These are phyloP conservation scores for Eudorina sp. DNA, from an alignment of 139 green algal species.

Conservation along the genomic window DNA sequence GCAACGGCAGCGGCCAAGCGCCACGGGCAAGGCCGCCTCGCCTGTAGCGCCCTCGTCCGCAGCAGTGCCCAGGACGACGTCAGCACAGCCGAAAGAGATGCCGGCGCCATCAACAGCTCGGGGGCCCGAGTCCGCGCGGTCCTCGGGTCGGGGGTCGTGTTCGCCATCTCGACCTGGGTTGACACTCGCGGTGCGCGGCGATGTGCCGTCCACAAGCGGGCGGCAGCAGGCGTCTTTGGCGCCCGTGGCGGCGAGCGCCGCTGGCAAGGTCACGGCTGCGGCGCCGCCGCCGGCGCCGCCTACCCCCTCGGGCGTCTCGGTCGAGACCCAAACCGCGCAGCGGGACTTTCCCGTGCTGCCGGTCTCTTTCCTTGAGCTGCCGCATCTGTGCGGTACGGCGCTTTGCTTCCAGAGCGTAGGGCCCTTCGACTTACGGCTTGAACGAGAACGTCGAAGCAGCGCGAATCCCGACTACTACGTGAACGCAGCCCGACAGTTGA, in stretches of 20 bases:
- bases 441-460: background rate
- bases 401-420: constrained; percentile 39
- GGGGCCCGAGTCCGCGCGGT: background rate
- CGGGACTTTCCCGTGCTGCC: constrained; percentile 33
- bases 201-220: constrained; percentile 11
- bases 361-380: background rate
- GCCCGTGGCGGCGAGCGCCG: background rate
- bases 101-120: background rate
- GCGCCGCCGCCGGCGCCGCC: too few species aligned
- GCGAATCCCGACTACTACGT: too few species aligned
- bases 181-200: background rate
- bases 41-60: background rate
- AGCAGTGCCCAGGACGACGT: too few species aligned
- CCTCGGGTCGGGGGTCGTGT: constrained; percentile 2
- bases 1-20: background rate
- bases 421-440: constrained; percentile 45
- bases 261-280: too few species aligned
- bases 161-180: background rate
- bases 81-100: background rate
- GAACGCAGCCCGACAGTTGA: too few species aligned
- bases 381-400: background rate
- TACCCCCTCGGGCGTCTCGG: constrained; percentile 16
- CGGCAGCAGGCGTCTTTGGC: background rate
- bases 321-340: constrained; percentile 5
- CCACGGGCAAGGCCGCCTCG: background rate